Evolutionary conservation across 805 yeast species (phyloP).

Genomic region (Cyberlindnera sargentensis): DNA sequence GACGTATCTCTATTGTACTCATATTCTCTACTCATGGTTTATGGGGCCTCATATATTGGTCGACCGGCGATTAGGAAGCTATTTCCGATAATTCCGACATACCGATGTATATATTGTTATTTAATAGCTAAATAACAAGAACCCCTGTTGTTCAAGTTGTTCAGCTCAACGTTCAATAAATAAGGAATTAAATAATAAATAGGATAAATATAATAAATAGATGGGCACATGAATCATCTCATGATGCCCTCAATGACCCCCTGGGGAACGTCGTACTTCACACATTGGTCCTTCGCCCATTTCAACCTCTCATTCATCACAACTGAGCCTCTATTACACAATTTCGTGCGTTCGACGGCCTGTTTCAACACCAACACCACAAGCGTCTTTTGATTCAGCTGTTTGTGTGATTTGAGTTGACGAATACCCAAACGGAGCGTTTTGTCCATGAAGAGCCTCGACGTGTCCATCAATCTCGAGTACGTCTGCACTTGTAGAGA

Average conservation of each 20-base stretch:
- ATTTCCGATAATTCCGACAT: no score
- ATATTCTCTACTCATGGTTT: no score
- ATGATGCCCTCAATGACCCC: slow-evolving; percentile 4
- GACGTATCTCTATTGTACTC: no score
- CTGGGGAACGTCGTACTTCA: slow-evolving; percentile 6
- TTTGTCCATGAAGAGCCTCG: slow-evolving; percentile 2
- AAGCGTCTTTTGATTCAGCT: slow-evolving; percentile 2
- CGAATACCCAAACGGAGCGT: slow-evolving; percentile 2
- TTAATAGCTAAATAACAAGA: no score
- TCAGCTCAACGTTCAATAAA: neutral
- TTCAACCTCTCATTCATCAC: slow-evolving; percentile 7
- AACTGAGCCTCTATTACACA: slow-evolving; percentile 1
- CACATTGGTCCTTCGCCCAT: slow-evolving; percentile 10
- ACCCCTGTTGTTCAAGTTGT: neutral
- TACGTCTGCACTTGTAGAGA: slow-evolving; percentile 3
- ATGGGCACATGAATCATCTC: slow-evolving; percentile 2
- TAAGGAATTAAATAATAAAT: neutral
- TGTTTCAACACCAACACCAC: slow-evolving; percentile 6
- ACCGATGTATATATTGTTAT: no score
- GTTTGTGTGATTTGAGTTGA: neutral
- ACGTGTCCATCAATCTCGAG: slow-evolving; percentile 2
- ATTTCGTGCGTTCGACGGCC: slow-evolving; percentile 3
- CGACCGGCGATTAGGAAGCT: no score
- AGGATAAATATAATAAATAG: neutral
- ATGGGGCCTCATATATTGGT: no score